Evolutionary conservation across 306 rosid genomes (phyloP), one percentile per base, ranked within the genome.

Genomic region (Lathyrus oleraceus): DNA sequence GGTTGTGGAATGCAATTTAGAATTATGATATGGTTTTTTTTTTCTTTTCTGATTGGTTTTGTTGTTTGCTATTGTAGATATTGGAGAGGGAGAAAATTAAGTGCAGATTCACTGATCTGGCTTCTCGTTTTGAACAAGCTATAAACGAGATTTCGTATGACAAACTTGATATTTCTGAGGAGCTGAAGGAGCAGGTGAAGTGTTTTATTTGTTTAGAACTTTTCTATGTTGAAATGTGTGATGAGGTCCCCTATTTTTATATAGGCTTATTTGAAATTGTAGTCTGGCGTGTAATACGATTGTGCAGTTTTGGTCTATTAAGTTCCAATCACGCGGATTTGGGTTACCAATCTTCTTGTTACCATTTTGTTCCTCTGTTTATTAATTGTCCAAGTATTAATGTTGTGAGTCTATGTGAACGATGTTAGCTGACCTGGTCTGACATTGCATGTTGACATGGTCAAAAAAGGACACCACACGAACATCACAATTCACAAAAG

Each of bases 151-250:
- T 85, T 58, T 76, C 87, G 6, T 83, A 61, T 35, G 82, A 80
- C 27, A 81, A 80, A 36, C 82, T 89, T 78, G 86, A 85, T 76
- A 81, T 89, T 54, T 87, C 98, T 9, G 88, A 86, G 76, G 96
- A 92, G 82, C 87, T 87, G 27, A 87, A 86, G 74, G 98, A 92
- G 72, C 98, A 92, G 95, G 98, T 92, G 84, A 76, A 76, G 67
- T 51, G 39, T 48, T 70, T 75, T 20, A 21, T 42, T 42, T 40
- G 38, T 8, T 13, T 42, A 39, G 51, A 19, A 10, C 12, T 0
- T 19, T 36, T 61, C 3, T 62, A 62, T 10, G 2, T 27, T 43
- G 42, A 44, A 65, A 65, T 65, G 23, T 63, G 30, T 28, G 45
- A 35, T 19, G 27, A 20, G 15, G 2, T 17, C 5, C 2, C 3